These are phyloP conservation scores for Grosmannia penicillata DNA, from an alignment of 2,329 filamentous ascomycete species.

Conservation along the genomic window DNA sequence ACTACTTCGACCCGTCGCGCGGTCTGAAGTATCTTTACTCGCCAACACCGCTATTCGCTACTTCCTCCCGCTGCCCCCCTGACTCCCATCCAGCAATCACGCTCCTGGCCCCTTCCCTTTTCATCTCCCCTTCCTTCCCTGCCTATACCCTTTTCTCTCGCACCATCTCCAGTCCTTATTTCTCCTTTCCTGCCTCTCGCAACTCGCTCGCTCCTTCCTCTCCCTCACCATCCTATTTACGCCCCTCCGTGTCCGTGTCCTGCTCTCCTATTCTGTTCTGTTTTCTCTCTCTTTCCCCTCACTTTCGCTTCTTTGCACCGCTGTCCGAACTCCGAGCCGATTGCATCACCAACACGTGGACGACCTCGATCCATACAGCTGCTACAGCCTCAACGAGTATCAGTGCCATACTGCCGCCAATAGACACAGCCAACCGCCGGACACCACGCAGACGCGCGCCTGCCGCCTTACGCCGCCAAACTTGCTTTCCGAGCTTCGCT, in stretches of 20 bases:
- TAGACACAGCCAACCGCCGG: neutral
- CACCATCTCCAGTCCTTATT: neutral
- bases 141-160: slow-evolving; percentile 1
- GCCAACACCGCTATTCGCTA: neutral
- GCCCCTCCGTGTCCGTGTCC: neutral
- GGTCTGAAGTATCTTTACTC: neutral
- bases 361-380: too few relatives aligned
- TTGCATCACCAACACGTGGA: neutral
- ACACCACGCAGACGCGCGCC: too few relatives aligned
- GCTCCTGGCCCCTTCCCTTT: neutral
- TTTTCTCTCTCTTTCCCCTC: too few relatives aligned
- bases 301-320: too few relatives aligned
- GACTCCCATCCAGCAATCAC: slow-evolving; percentile 1
- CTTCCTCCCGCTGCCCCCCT: neutral
- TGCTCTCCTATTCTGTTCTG: neutral
- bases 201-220: neutral
- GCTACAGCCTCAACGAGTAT: too few relatives aligned
- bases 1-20: neutral
- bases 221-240: too few relatives aligned
- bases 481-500: neutral
- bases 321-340: too few relatives aligned
- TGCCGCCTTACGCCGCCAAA: too few relatives aligned
- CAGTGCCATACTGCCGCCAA: too few relatives aligned
- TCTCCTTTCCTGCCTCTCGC: neutral
- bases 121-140: slow-evolving; percentile 2